Base-by-base conservation (phyloP, 2,329 filamentous ascomycete species). In the Cercospora sp. region DNA sequence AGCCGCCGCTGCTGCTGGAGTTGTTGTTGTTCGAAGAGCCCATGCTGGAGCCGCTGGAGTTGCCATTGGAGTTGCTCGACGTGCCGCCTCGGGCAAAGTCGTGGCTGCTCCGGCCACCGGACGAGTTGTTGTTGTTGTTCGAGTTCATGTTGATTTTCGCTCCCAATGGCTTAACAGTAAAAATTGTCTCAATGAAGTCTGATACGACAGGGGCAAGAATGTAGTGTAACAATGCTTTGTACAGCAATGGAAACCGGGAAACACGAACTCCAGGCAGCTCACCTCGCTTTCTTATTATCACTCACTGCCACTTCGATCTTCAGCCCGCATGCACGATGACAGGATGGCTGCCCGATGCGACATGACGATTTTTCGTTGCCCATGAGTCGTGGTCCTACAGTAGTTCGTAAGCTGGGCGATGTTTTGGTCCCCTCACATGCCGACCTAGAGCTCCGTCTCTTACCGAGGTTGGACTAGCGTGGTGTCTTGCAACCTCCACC, bases 51-150 rank as follows among this genome's bases (percentile, higher is more conserved):
- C 42, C 61, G 13, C 61, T 13, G 23, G 42, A 63, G 10, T 42
- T 61, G 59, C 39, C 39, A 26, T 58, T 58, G 53, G 53, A 58
- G n/a, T 59, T 65, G 66, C 53, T 68, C 13, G 63, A 63, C 6
- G 33, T 65, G 45, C 62, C 62, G 45, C 62, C 62, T 12, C 62
- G 62, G n/a, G 62, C 62, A 58, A 64, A 64, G 48, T 64, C 62
- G 48, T 64, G 62, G 62, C 62, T 64, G 62, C 62, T 64, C 36
- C 62, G 62, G 62, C 62, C 62, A 20, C 62, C 62, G 13, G 33
- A 39, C 59, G 33, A 53, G 33, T 60, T 60, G 53, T 57, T 57
- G n/a, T 58, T 68, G 13, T 53, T 62, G 33, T 66, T 68, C 12
- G 61, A 63, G 51, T 60, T 60, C 51, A 57, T 65, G 63, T 39